Conservation (phyloP, 2,329 filamentous ascomycete genomes). For the Beauveria scarabaeidicola region DNA sequence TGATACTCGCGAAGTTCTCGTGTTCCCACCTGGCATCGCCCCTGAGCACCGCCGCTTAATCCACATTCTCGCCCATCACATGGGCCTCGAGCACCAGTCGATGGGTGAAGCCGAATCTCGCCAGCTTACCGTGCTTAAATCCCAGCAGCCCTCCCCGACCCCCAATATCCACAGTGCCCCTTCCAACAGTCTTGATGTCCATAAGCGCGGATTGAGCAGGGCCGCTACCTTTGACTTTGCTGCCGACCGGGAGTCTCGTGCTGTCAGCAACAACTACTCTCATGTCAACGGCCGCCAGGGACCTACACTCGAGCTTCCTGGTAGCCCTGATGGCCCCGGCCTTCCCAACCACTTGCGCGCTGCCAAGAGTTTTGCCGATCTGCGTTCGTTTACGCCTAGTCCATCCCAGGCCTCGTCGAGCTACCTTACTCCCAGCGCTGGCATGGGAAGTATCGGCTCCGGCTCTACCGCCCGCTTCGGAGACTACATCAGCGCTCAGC, state of each 20-base stretch:
- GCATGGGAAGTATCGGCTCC: constrained; percentile 46
- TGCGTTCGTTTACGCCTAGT: constrained; percentile 91
- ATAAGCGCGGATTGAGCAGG: constrained; percentile 78
- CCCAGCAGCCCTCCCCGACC: constrained; percentile 44
- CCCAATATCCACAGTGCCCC: constrained; percentile 47
- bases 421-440: constrained; percentile 44
- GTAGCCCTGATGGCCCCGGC: constrained; percentile 56
- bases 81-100: constrained; percentile 84
- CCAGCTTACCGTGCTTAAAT: constrained; percentile 82
- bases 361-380: constrained; percentile 92
- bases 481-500: constrained; percentile 36
- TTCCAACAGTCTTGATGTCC: constrained; percentile 63
- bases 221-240: constrained; percentile 98
- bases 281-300: constrained; percentile 71
- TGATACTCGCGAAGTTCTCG: constrained; percentile 64
- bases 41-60: constrained; percentile 83
- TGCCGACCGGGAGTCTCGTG: constrained; percentile 61
- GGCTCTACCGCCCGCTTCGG: constrained; percentile 33
- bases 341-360: constrained; percentile 77
- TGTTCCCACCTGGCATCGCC: constrained; percentile 73
- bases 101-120: constrained; percentile 80
- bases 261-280: constrained; percentile 57
- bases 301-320: constrained; percentile 80
- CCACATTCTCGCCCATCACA: constrained; percentile 90
- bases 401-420: constrained; percentile 79